These are phyloP conservation scores for Lactarius quietus DNA, from an alignment of 768 basidiomycete genomes.

Conservation along the genomic window DNA sequence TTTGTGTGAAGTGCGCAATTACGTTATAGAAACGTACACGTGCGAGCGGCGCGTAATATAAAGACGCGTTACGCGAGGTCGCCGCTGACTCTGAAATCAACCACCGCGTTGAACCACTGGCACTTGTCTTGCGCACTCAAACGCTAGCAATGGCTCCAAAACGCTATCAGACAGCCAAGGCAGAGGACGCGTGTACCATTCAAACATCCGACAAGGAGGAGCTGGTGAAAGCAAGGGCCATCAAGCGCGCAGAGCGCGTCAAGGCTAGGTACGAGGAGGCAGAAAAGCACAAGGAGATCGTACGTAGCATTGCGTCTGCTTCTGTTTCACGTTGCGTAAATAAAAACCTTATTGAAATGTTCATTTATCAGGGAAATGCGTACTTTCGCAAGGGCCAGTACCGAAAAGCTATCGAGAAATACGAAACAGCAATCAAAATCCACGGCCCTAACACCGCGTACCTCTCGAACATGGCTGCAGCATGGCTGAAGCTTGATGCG, in stretches of 20 bases:
- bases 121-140: neutral
- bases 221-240: neutral
- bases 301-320: neutral
- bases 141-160: neutral
- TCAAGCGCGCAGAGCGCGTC: constrained; percentile 1
- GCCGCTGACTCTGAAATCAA: neutral
- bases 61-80: neutral
- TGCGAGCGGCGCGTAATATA: neutral
- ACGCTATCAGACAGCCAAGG: neutral
- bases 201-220: neutral
- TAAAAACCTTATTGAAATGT: neutral
- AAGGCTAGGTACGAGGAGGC: neutral
- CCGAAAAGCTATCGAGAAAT: constrained; percentile 33
- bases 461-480: constrained; percentile 41
- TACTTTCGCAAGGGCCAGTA: constrained; percentile 40
- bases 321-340: neutral
- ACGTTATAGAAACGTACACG: too few species aligned
- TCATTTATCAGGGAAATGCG: constrained; percentile 40
- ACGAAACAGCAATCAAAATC: too few species aligned
- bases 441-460: too few species aligned
- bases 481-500: constrained; percentile 40
- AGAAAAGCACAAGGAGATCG: constrained; percentile 7
- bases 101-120: neutral
- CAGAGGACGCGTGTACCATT: neutral
- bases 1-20: too few species aligned